phyloP scores from a whole-genome alignment of 1,284 basidiomycete species.

The Irpex sp. region DNA sequence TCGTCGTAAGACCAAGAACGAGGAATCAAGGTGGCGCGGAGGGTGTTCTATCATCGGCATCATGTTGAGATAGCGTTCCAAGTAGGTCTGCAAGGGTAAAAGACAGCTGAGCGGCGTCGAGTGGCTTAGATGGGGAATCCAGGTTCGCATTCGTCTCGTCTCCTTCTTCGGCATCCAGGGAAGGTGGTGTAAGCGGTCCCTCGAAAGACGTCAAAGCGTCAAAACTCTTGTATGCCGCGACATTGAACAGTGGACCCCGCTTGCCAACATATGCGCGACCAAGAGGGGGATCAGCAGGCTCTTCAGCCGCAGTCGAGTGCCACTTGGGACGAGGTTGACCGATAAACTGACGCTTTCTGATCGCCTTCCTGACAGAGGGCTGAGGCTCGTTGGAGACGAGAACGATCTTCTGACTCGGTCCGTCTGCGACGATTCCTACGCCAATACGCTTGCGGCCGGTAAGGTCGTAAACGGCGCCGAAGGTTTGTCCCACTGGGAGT shows the following conservation, averaged over 20 bases:
- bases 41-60: too few relatives aligned
- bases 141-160: neutral
- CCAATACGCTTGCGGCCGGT: conserved; percentile 16
- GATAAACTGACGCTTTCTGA: neutral
- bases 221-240: neutral
- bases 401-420: conserved; percentile 2
- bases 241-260: neutral
- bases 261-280: neutral
- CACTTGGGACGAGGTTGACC: neutral
- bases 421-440: conserved; percentile 15
- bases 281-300: neutral
- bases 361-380: neutral
- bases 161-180: neutral
- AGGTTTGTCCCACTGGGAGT: conserved; percentile 7
- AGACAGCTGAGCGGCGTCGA: neutral
- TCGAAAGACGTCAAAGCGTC: neutral
- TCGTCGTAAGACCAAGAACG: too few relatives aligned
- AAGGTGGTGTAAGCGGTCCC: neutral
- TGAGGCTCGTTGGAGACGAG: neutral
- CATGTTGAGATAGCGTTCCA: neutral
- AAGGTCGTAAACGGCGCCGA: conserved; percentile 20
- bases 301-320: neutral
- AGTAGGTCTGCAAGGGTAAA: neutral
- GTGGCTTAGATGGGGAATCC: neutral
- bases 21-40: too few relatives aligned